Conservation (phyloP, 257 asterid species). For the Nicotiana undulata region DNA sequence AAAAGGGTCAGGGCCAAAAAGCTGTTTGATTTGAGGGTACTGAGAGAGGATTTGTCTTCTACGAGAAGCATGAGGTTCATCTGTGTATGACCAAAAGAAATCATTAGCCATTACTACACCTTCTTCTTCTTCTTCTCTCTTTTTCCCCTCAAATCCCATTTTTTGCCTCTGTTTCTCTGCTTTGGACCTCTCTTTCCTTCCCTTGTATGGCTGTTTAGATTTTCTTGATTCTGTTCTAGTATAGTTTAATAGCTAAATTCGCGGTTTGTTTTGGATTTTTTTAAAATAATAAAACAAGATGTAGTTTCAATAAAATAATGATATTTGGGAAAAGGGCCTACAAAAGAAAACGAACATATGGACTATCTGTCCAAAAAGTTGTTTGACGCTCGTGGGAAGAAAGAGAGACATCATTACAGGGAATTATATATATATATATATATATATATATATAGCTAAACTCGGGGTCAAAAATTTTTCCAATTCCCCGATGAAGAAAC, state of each 20-base stretch:
- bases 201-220: background rate
- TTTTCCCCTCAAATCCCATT: slow-evolving; percentile 43
- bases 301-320: no score
- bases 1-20: slow-evolving; percentile 76
- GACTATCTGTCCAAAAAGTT: no score
- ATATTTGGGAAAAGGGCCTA: no score
- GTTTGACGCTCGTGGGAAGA: no score
- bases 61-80: slow-evolving; percentile 89
- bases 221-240: background rate
- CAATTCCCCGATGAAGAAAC: no score
- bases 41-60: slow-evolving; percentile 76
- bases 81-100: slow-evolving; percentile 87
- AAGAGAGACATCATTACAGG: no score
- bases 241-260: background rate
- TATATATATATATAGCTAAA: no score
- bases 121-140: slow-evolving; percentile 34
- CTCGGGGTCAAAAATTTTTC: no score
- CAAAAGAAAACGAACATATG: no score
- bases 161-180: slow-evolving; percentile 6
- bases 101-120: slow-evolving; percentile 61
- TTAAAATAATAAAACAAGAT: no score
- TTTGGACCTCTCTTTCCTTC: background rate
- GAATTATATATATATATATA: no score
- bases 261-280: background rate
- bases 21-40: slow-evolving; percentile 70